These are phyloP conservation scores for Cladophialophora bantiana DNA, from an alignment of 2,329 filamentous ascomycete species.

Conservation along the genomic window DNA sequence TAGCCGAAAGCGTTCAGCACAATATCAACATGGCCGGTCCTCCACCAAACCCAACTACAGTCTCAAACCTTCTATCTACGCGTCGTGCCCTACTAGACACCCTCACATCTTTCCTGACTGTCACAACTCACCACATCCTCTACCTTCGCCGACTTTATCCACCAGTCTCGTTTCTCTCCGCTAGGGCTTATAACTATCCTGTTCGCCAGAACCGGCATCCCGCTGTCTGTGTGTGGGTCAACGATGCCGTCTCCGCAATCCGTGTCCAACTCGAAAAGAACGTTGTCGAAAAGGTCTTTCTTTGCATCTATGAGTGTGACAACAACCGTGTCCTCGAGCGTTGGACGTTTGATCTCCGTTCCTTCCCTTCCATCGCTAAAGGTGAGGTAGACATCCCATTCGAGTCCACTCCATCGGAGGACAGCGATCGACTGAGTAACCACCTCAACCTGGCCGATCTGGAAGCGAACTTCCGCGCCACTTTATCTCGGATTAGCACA, in stretches of 20 bases:
- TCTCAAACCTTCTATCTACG: slow-evolving; percentile 50
- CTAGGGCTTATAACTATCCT: slow-evolving; percentile 81
- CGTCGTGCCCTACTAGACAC: slow-evolving; percentile 55
- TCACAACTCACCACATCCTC: slow-evolving; percentile 84
- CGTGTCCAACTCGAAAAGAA: slow-evolving; percentile 71
- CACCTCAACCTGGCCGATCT: slow-evolving; percentile 49
- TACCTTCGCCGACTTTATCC: slow-evolving; percentile 85
- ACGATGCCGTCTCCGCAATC: slow-evolving; percentile 77
- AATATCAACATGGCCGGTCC: slow-evolving; percentile 24
- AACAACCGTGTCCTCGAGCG: slow-evolving; percentile 63
- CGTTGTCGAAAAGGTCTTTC: slow-evolving; percentile 61
- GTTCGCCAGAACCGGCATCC: slow-evolving; percentile 88
- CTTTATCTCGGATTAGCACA: slow-evolving; percentile 53
- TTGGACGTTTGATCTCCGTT: slow-evolving; percentile 66
- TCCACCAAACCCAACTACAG: slow-evolving; percentile 40
- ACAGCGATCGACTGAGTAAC: slow-evolving; percentile 39
- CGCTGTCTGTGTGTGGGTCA: slow-evolving; percentile 83
- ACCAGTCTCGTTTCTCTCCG: slow-evolving; percentile 74
- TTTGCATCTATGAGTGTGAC: slow-evolving; percentile 62
- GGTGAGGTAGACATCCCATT: slow-evolving; percentile 60
- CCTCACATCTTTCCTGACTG: slow-evolving; percentile 80
- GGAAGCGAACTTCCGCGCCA: slow-evolving; percentile 58
- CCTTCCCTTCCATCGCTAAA: slow-evolving; percentile 58
- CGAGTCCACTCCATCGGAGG: slow-evolving; percentile 29
- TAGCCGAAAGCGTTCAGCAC: neutral